Evolutionary conservation across 108 stramenopile species (phyloP), one percentile per base, ranked within the genome.

Genomic region (Schizochytrium sp.): DNA sequence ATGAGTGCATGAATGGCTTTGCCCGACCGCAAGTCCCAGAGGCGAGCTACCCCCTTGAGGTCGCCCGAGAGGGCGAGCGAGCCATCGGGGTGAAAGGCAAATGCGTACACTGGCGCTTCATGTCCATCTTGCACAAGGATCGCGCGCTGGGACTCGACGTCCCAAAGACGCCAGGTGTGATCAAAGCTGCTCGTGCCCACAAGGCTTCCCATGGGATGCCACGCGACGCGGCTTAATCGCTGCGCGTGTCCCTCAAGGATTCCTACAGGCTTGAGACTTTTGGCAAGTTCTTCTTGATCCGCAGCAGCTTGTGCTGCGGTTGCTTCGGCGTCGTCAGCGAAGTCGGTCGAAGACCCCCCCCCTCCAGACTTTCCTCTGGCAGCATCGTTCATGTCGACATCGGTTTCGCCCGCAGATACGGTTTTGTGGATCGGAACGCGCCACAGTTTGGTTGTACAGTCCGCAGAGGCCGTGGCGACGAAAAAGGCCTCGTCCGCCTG

Each of bases 131-230:
- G 99, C 72, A 99, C 88, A 19, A 98, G 91, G n/a, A 99, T 59
- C 87, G 94, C 94, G 41, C 92, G 89, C 21, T 96, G 96, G 29
- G 96, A 97, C 91, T 97, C 97, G 4, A 97, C 94, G 91, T 99
- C 98, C 98, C 97, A 99, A 25, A 99, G 95, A 58, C 99, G 91
- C 99, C 99, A 99, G 5, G 98, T 98, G 90, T 97, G 96, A 91
- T 99, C 99, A 72, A 95, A 97, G 89, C 96, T 96, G 10, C 98
- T 97, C 4, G 97, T 98, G 25, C 95, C 99, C 5, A 98, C 93
- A 91, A 94, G 93, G 41, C 91, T 88, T 57, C 97, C 96, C 57
- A 91, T 55, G 4, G 99, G 98, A 91, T 99, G 99, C 88, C 97
- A 98, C 4, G 95, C 98, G 21, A 97, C 95, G 34, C 93, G 94